Evolutionary conservation across 2,329 filamentous ascomycete species (phyloP).

Genomic region (Fusarium euwallaceae): DNA sequence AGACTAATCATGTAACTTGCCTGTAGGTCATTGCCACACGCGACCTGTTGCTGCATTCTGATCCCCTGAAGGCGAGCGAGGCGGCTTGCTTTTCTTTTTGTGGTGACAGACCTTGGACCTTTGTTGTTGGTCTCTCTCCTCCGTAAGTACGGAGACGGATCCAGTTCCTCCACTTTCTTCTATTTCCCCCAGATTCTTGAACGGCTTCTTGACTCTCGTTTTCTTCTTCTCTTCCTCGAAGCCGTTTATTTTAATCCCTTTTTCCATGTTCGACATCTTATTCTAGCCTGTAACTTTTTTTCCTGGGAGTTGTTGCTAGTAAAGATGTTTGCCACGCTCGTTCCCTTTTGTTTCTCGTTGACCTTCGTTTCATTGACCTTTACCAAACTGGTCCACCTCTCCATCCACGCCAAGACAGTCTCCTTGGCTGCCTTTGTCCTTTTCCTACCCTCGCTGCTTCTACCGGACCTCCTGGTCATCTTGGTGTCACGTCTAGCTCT

Average conservation of each 20-base stretch:
- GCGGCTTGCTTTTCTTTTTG: neutral
- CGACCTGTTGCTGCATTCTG: slow-evolving; percentile 44
- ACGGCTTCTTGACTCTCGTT: neutral
- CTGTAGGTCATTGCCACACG: slow-evolving; percentile 25
- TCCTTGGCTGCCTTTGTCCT: slow-evolving; percentile 43
- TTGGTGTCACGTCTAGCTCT: slow-evolving; percentile 45
- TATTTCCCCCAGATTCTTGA: slow-evolving; percentile 1
- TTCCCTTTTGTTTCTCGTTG: slow-evolving; percentile 48
- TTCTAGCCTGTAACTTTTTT: neutral
- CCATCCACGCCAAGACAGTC: slow-evolving; percentile 45
- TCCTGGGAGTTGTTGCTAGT: neutral
- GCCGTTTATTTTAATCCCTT: slow-evolving; percentile 1
- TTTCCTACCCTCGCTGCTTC: slow-evolving; percentile 48
- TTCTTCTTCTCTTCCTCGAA: neutral
- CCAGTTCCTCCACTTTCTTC: slow-evolving; percentile 4
- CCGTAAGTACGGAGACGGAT: neutral
- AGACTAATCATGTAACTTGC: slow-evolving; percentile 2
- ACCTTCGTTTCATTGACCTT: slow-evolving; percentile 47
- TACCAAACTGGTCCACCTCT: slow-evolving; percentile 49
- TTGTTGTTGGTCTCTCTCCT: neutral
- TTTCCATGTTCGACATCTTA: slow-evolving; percentile 10
- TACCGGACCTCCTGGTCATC: slow-evolving; percentile 46
- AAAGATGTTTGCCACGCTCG: slow-evolving; percentile 41
- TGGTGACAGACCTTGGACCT: no score
- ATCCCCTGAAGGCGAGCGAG: neutral